Evolutionary conservation across 2,329 filamentous ascomycete genomes (phyloP), one percentile per base, ranked within the genome.

Genomic region (Orbilia oligospora): DNA sequence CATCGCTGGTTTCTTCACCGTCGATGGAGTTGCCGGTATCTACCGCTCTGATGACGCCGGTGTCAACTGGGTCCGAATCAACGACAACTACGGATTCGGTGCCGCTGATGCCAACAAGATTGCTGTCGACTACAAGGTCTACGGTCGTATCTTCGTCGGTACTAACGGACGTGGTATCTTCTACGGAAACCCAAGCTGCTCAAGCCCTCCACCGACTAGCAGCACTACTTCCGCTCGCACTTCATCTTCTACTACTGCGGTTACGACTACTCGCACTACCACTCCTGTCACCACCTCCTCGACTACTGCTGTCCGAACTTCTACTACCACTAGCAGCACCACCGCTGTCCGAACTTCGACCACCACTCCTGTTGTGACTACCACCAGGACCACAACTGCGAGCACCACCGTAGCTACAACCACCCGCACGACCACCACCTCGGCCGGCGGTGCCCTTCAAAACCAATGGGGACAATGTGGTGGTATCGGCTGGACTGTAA

Each of bases 151-250:
- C 24, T 81, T 72, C 64, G 65, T 81, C 36, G 80, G 80, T 12
- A 81, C 80, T 5, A 81, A 81, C 36, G 81, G 81, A 16, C 61
- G 80, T 65, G 81, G 80, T 30, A 81, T 81, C 33, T 81, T 81
- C 55, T 80, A 80, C 24, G 80, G 77, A 14, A 78, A 66, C 38
- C 72, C 72, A 44, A 77, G 67, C 49, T 77, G 72, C 58, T 36
- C 66, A 22, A 77, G 72, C 44, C 72, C 72, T n/a, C 72, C 72
- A 53, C 72, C 72, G 33, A 71, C 66, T 1, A 58, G 58, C 61
- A 71, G 66, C 61, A 58, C 66, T 5, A 77, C 72, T n/a, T 67
- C 65, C 16, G 16, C 48, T 18, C 30, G 53, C n/a, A 63, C 51
- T 38, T 49, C 66, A 1, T 56, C 72, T 9, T 61, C 72, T 6